Percentiles rank a stretch among this genome's conserved stretches.
Evolutionary conservation across 768 basidiomycete species (phyloP).

Genomic region (Leucocoprinus birnbaumii): DNA sequence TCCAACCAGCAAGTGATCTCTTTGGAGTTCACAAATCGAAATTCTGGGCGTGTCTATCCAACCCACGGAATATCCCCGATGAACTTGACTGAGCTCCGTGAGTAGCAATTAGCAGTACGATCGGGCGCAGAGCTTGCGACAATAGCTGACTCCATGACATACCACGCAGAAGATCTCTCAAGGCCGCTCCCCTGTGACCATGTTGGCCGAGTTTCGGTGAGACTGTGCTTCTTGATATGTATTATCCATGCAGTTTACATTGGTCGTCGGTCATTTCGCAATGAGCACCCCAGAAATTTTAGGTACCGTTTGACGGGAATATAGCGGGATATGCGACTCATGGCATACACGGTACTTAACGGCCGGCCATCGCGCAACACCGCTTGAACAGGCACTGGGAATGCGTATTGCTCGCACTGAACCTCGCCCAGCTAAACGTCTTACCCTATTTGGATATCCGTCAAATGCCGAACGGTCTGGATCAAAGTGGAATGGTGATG

Average conservation of each 20-base stretch:
- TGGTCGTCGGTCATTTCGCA: not conserved
- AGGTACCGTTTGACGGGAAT: too few relatives aligned
- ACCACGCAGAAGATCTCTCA: not conserved
- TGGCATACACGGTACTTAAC: too few relatives aligned
- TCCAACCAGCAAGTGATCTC: not conserved
- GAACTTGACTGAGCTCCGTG: too few relatives aligned
- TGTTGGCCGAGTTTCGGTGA: not conserved
- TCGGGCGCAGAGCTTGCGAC: not conserved
- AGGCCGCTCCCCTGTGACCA: not conserved
- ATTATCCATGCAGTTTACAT: not conserved
- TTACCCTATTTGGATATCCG: not conserved
- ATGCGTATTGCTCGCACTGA: too few relatives aligned
- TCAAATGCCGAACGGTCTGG: not conserved
- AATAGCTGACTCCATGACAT: not conserved
- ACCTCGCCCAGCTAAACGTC: too few relatives aligned
- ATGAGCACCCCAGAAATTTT: not conserved
- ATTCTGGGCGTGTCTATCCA: not conserved
- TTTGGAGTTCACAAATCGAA: not conserved
- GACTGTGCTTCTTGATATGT: conserved; percentile 2
- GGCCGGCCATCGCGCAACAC: too few relatives aligned
- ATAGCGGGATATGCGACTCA: too few relatives aligned
- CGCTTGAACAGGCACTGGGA: too few relatives aligned
- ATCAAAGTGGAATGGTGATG: conserved; percentile 4
- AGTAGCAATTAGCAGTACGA: not conserved
- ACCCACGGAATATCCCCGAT: too few relatives aligned